phyloP scores from a whole-genome alignment of 257 asterid species.

The Nicotiana sylvestris region DNA sequence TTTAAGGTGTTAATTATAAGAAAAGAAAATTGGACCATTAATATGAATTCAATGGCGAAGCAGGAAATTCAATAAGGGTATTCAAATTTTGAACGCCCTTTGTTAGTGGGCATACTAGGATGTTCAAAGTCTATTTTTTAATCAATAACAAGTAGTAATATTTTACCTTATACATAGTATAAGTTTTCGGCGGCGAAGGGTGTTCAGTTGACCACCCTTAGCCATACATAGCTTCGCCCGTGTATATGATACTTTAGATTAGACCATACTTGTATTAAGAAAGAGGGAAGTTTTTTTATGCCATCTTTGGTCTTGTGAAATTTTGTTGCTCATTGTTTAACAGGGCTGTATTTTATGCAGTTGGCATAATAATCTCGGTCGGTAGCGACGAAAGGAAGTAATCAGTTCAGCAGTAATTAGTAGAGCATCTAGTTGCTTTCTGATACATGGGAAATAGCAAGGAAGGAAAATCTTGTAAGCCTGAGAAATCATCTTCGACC shows the following conservation, averaged over 20 bases:
- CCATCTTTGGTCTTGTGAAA: not conserved
- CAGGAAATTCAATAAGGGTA: too few relatives aligned
- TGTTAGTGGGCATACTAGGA: too few relatives aligned
- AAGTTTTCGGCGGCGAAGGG: too few relatives aligned
- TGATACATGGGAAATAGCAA: constrained; percentile 69
- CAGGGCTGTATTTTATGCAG: not conserved
- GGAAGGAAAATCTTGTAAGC: constrained; percentile 48
- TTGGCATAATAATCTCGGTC: not conserved
- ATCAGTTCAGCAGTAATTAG: not conserved
- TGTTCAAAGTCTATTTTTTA: too few relatives aligned
- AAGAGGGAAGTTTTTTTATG: not conserved
- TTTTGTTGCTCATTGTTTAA: not conserved
- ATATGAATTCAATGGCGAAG: too few relatives aligned
- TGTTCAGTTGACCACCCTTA: too few relatives aligned
- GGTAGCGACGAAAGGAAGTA: not conserved
- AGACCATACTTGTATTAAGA: not conserved
- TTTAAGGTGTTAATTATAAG: too few relatives aligned
- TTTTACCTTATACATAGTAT: too few relatives aligned
- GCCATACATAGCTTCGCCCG: too few relatives aligned
- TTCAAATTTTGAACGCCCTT: too few relatives aligned
- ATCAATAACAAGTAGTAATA: too few relatives aligned
- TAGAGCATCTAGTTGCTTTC: not conserved
- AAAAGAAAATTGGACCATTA: too few relatives aligned
- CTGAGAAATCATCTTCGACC: constrained; percentile 56
- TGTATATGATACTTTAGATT: not conserved